Conservation (phyloP, 2,329 filamentous ascomycete genomes). For the Parafenestella ontariensis region DNA sequence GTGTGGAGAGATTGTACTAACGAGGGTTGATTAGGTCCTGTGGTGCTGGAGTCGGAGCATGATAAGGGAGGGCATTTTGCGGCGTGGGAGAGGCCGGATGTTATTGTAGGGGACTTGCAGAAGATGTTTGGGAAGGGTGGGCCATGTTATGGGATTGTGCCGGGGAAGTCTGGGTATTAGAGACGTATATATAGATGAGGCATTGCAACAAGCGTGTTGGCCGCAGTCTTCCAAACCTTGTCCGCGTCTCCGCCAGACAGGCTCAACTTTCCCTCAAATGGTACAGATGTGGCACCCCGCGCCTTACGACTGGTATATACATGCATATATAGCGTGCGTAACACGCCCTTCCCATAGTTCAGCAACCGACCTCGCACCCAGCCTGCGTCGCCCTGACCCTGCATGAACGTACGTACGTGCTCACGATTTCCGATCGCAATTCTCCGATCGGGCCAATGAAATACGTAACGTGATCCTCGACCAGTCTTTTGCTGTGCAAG, state of each 20-base stretch:
- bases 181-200: too few species aligned
- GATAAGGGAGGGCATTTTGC: constrained; percentile 67
- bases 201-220: too few species aligned
- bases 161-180: constrained; percentile 38
- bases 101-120: constrained; percentile 61
- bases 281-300: too few species aligned
- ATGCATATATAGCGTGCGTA: too few species aligned
- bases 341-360: too few species aligned
- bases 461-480: background rate
- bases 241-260: too few species aligned
- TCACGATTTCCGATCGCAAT: background rate
- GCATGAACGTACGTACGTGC: too few species aligned
- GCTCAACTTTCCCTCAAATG: too few species aligned
- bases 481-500: background rate
- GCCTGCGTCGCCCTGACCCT: too few species aligned
- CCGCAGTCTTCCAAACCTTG: too few species aligned
- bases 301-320: too few species aligned
- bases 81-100: constrained; percentile 64
- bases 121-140: constrained; percentile 64
- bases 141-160: constrained; percentile 42
- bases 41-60: constrained; percentile 64
- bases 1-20: constrained; percentile 1
- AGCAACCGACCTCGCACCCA: too few species aligned
- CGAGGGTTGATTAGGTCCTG: constrained; percentile 39
- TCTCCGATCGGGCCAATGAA: background rate